Base-by-base conservation (phyloP, 306 rosid species). In the Vigna nakashimae region DNA sequence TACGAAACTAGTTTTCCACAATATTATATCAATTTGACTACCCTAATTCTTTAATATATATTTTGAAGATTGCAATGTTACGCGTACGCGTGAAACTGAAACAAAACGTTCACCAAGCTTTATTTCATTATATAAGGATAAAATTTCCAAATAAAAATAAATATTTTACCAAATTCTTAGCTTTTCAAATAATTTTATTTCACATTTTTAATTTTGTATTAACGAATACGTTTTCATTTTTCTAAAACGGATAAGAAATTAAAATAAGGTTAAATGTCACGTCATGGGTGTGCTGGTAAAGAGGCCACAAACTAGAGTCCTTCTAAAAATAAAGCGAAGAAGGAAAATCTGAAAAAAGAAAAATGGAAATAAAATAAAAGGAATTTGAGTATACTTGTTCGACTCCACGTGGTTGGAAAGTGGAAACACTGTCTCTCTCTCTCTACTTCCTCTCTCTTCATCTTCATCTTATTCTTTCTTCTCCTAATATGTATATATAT, bases 331-430 rank as follows among this genome's bases (percentile, higher is more conserved):
- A 43, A 18, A 20, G 16, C 16, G 16, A 9, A 43, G 32, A 18
- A 53, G 42, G 48, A 7, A 67, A 12, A 42, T 18, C 9, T 0
- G 15, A 20, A 69, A 51, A 34, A 36, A 2, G 0, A 51, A 42
- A 51, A 28, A 65, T 3, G 4, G 43, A 4, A 32, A 45, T 1
- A 14, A 49, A 4, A 2, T 15, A 17, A 11, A 28, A 38, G 53
- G 28, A 67, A 77, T 34, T 9, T 58, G 64, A 66, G 80, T 69
- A 20, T 78, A 55, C 69, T 85, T 78, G 86, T 69, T 65, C 77
- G 26, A 50, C 63, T 65, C 84, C 88, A 85, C 88, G 86, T 85
- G 88, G 79, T 78, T 79, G 77, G 77, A 85, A 71, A 42, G 71
- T 75, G 74, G 80, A 82, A 75, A 42, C 78, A n/a, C 51, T 62